A percentile compares a stretch with the other conserved stretches of the same genome.
phyloP scores from a whole-genome alignment of 306 rosid species.

The Purshia tridentata region DNA sequence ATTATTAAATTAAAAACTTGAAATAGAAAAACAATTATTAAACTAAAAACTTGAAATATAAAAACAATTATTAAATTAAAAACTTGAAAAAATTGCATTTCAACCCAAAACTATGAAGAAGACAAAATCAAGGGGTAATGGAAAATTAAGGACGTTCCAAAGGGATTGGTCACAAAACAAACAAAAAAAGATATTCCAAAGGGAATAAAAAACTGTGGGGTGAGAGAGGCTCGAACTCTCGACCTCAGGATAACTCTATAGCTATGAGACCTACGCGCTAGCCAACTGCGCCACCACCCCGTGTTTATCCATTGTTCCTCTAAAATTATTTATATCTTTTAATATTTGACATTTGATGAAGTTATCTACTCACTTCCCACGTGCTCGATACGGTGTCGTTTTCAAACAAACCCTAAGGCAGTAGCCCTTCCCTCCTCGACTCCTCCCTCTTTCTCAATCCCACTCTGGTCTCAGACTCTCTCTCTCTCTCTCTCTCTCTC shows the following conservation, averaged over 20 bases:
- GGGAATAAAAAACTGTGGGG: slow-evolving; percentile 26
- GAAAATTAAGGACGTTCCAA: too few relatives aligned
- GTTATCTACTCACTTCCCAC: neutral
- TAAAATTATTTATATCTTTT: neutral
- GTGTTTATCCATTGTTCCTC: rapidly evolving
- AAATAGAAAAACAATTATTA: too few relatives aligned
- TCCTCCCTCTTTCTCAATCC: neutral
- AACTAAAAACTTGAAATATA: too few relatives aligned
- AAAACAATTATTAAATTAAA: too few relatives aligned
- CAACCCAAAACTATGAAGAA: too few relatives aligned
- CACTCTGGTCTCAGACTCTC: slow-evolving; percentile 11
- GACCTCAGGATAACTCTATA: slow-evolving; percentile 69
- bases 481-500: slow-evolving; percentile 15
- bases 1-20: too few relatives aligned
- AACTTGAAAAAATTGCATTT: too few relatives aligned
- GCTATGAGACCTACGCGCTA: slow-evolving; percentile 87
- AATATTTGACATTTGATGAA: rapidly evolving
- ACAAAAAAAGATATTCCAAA: neutral
- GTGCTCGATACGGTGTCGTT: slow-evolving; percentile 24
- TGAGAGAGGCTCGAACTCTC: slow-evolving; percentile 86
- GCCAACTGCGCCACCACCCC: slow-evolving; percentile 87
- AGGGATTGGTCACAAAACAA: too few relatives aligned
- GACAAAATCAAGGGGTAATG: too few relatives aligned
- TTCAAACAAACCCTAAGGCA: slow-evolving; percentile 31
- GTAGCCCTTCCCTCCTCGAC: slow-evolving; percentile 13